Percentiles rank a stretch among this genome's conserved stretches.
These are phyloP conservation scores for Inga oerstediana DNA, from an alignment of 306 rosid genomes.

Conservation along the genomic window DNA sequence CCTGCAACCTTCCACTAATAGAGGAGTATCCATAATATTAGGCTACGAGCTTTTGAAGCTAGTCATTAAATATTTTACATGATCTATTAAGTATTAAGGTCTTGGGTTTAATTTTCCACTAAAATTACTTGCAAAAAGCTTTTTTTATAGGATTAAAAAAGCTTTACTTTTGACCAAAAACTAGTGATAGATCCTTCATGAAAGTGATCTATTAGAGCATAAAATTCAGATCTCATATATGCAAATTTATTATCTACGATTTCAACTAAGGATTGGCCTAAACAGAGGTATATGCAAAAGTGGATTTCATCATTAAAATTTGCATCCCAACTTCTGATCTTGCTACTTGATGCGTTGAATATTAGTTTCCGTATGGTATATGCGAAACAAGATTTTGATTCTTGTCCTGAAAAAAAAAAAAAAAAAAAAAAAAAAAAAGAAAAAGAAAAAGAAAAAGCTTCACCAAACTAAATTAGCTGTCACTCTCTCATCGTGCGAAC, in stretches of 20 bases:
- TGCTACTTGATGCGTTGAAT: background rate
- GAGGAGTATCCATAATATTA: too few relatives aligned
- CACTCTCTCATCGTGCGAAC: conserved; percentile 30
- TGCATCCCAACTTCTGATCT: background rate
- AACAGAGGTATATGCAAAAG: background rate
- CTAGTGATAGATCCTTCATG: background rate
- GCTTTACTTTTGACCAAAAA: background rate
- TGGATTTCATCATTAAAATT: background rate
- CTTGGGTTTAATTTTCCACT: background rate
- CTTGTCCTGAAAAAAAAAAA: background rate
- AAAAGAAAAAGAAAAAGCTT: background rate
- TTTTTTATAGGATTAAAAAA: background rate
- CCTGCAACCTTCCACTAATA: too few relatives aligned
- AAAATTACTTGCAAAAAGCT: background rate
- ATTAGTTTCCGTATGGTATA: conserved; percentile 4
- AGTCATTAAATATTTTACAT: background rate
- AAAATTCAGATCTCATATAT: background rate
- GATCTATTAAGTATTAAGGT: background rate
- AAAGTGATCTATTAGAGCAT: background rate
- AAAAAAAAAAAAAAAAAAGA: background rate
- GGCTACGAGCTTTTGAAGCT: background rate
- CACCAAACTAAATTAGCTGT: conserved; percentile 40
- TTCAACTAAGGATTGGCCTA: background rate
- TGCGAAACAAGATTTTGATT: conserved; percentile 31
- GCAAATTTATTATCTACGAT: too few relatives aligned